Evolutionary conservation across 2,329 filamentous ascomycete species (phyloP).

Genomic region (Apiospora aurea): DNA sequence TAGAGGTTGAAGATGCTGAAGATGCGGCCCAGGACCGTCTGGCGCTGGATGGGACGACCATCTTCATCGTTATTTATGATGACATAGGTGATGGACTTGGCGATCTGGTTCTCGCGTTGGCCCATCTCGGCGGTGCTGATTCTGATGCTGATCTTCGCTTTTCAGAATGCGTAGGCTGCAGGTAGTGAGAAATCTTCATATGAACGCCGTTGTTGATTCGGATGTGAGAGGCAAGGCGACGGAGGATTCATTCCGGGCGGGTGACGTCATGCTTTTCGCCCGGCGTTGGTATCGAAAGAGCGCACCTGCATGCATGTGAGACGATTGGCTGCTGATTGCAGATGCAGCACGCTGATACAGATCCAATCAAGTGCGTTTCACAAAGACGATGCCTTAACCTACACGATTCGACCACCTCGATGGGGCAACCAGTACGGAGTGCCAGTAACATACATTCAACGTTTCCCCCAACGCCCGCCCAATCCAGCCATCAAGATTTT

Average conservation of each 20-base stretch:
- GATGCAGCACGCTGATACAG: neutral
- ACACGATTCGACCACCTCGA: no score
- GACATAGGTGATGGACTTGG: slow-evolving; percentile 49
- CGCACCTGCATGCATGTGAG: no score
- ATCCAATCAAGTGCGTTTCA: neutral
- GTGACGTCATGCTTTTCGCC: neutral
- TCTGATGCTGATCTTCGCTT: neutral
- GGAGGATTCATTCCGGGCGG: neutral
- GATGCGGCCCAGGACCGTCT: slow-evolving; percentile 48
- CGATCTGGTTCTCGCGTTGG: slow-evolving; percentile 43
- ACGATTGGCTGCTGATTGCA: neutral
- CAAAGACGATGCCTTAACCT: neutral
- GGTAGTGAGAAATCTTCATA: neutral
- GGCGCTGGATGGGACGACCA: slow-evolving; percentile 37
- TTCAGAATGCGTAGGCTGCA: neutral
- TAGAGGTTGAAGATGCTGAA: slow-evolving; percentile 50
- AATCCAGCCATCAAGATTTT: neutral
- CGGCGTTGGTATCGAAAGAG: neutral
- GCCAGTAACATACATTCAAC: no score
- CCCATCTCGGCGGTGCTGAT: slow-evolving; percentile 32
- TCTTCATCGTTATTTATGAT: slow-evolving; percentile 42
- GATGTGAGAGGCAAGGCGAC: neutral
- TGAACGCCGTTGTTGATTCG: neutral
- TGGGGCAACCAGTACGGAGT: no score
- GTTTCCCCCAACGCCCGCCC: neutral